Percentiles rank a stretch among this genome's conserved stretches.
phyloP scores from a whole-genome alignment of 2,329 filamentous ascomycete genomes.

The Penicillium sp. region DNA sequence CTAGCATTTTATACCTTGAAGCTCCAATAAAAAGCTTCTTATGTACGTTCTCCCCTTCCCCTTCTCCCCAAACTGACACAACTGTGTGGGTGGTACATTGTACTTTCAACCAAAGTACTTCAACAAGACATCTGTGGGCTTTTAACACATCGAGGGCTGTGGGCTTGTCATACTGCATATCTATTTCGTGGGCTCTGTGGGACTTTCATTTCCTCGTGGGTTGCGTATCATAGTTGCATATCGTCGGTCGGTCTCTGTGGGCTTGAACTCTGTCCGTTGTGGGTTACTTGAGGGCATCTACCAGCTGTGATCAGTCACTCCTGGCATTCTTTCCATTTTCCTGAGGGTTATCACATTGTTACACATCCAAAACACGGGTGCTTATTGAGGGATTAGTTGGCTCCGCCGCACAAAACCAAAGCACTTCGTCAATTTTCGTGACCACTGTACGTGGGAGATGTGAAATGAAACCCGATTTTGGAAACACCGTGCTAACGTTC shows the following conservation, averaged over 20 bases:
- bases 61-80: constrained; percentile 30
- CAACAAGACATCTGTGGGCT: constrained; percentile 39
- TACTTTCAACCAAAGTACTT: constrained; percentile 27
- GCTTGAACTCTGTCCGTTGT: constrained; percentile 44
- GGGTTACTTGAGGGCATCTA: constrained; percentile 43
- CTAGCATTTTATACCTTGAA: constrained; percentile 11
- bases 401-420: constrained; percentile 35
- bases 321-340: constrained; percentile 26
- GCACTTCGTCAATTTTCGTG: constrained; percentile 13
- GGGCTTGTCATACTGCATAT: constrained; percentile 43
- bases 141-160: constrained; percentile 43
- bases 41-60: constrained; percentile 11
- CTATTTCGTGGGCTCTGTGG: constrained; percentile 43
- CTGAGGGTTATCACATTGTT: constrained; percentile 28
- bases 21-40: constrained; percentile 9
- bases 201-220: constrained; percentile 38
- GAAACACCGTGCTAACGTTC: constrained; percentile 21
- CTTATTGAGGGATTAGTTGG: constrained; percentile 36
- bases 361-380: constrained; percentile 28
- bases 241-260: constrained; percentile 45
- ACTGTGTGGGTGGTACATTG: constrained; percentile 33
- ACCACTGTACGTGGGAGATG: constrained; percentile 21
- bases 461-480: constrained; percentile 1
- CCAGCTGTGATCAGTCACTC: constrained; percentile 35
- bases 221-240: constrained; percentile 44